Conservation (phyloP, 2,329 filamentous ascomycete species). For the Aspergillus sp. region DNA sequence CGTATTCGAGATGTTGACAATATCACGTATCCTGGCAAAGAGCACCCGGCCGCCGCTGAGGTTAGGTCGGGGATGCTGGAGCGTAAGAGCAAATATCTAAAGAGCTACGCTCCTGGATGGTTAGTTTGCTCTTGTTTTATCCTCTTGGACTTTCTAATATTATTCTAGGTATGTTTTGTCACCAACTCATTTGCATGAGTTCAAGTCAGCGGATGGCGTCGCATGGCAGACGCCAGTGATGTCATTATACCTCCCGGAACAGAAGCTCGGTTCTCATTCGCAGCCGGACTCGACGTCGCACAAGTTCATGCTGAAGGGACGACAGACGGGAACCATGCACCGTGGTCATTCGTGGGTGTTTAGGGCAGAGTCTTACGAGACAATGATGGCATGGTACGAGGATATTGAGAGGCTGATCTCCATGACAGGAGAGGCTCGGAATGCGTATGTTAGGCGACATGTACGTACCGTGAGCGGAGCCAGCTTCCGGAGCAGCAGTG, state of each 20-base stretch:
- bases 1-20: slow-evolving; percentile 76
- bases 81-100: slow-evolving; percentile 97
- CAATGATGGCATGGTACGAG: slow-evolving; percentile 96
- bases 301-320: slow-evolving; percentile 97
- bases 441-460: slow-evolving; percentile 81
- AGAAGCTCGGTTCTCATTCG: slow-evolving; percentile 92
- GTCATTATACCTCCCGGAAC: slow-evolving; percentile 92
- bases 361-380: slow-evolving; percentile 73
- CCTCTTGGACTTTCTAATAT: slow-evolving; percentile 11
- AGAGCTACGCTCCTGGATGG: slow-evolving; percentile 96
- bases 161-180: slow-evolving; percentile 82
- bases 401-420: slow-evolving; percentile 90
- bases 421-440: slow-evolving; percentile 82
- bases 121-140: slow-evolving; percentile 46
- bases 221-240: slow-evolving; percentile 82
- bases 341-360: slow-evolving; percentile 71
- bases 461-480: slow-evolving; percentile 72
- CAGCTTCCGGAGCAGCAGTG: slow-evolving; percentile 65
- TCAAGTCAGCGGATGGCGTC: slow-evolving; percentile 94
- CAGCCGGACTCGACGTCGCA: slow-evolving; percentile 79
- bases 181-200: slow-evolving; percentile 95
- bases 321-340: slow-evolving; percentile 90
- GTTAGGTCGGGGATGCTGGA: slow-evolving; percentile 89
- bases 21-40: slow-evolving; percentile 87
- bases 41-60: slow-evolving; percentile 79